These are phyloP conservation scores for Babjeviella inositovora DNA, from an alignment of 805 yeast species.

Conservation along the genomic window DNA sequence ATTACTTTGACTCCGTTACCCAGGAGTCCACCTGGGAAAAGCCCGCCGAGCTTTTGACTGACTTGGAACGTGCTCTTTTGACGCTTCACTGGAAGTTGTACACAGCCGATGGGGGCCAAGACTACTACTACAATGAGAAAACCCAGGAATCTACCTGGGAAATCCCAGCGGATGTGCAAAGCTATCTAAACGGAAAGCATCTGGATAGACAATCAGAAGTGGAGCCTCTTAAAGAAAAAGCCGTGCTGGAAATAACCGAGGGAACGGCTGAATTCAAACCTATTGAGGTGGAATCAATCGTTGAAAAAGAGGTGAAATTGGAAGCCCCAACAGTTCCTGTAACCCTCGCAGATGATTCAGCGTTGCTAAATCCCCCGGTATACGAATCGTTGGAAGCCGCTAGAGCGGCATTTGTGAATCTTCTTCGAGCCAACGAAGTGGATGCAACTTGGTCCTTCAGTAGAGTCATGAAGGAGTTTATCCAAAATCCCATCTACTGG, in stretches of 20 bases:
- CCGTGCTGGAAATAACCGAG: too few relatives aligned
- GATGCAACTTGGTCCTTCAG: slow-evolving; percentile 69
- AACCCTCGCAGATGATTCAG: too few relatives aligned
- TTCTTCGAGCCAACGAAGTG: slow-evolving; percentile 40
- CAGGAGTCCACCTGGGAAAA: slow-evolving; percentile 70
- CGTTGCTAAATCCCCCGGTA: slow-evolving; percentile 9
- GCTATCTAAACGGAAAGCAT: too few relatives aligned
- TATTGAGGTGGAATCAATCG: too few relatives aligned
- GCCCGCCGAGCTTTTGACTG: slow-evolving; percentile 35
- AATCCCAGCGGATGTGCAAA: slow-evolving; percentile 35
- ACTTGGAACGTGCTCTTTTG: slow-evolving; percentile 26
- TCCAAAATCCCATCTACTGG: slow-evolving; percentile 56
- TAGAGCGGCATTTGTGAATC: slow-evolving; percentile 24
- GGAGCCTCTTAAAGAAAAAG: too few relatives aligned
- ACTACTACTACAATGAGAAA: slow-evolving; percentile 51
- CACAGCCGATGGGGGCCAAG: slow-evolving; percentile 35
- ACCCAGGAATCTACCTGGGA: slow-evolving; percentile 72
- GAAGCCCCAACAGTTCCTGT: slow-evolving; percentile 1
- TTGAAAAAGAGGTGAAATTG: slow-evolving; percentile 2
- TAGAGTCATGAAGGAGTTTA: slow-evolving; percentile 39
- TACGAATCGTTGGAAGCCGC: slow-evolving; percentile 15
- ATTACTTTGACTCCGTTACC: slow-evolving; percentile 54
- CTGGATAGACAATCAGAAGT: too few relatives aligned
- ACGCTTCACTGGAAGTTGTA: slow-evolving; percentile 38
- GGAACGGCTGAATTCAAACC: too few relatives aligned